phyloP scores from a whole-genome alignment of 2,329 filamentous ascomycete species.

The Microthyrium microscopicum region DNA sequence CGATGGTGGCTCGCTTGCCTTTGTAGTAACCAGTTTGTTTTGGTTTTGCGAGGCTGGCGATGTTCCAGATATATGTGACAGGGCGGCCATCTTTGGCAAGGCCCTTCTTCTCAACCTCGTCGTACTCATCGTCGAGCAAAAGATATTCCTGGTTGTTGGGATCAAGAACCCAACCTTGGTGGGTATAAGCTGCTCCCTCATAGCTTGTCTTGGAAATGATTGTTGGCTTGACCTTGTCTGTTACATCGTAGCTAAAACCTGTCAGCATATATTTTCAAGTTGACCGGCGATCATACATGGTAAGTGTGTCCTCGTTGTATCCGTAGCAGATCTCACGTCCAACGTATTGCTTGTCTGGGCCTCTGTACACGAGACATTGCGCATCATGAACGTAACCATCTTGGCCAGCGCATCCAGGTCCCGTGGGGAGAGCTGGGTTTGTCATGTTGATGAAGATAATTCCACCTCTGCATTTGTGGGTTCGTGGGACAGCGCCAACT shows the following conservation, averaged over 20 bases:
- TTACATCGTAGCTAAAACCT: constrained; percentile 28
- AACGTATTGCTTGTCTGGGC: constrained; percentile 31
- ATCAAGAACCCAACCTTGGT: constrained; percentile 39
- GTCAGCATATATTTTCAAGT: not conserved
- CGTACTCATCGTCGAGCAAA: constrained; percentile 34
- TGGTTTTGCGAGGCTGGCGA: constrained; percentile 24
- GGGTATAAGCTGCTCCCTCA: constrained; percentile 40
- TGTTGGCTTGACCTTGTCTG: constrained; percentile 28
- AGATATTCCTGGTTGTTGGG: constrained; percentile 27
- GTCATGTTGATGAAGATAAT: constrained; percentile 43
- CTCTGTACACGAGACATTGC: constrained; percentile 38
- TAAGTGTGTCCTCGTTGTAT: constrained; percentile 36
- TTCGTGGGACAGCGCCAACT: constrained; percentile 27
- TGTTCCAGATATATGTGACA: constrained; percentile 35
- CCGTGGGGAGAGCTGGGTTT: constrained; percentile 35
- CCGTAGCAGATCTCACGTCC: constrained; percentile 39
- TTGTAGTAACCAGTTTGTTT: constrained; percentile 28
- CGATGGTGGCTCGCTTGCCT: constrained; percentile 25
- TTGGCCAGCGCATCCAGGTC: constrained; percentile 35
- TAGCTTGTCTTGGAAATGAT: constrained; percentile 38
- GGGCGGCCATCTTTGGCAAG: constrained; percentile 27
- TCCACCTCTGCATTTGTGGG: constrained; percentile 33
- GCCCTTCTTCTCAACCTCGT: constrained; percentile 26
- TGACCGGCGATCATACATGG: constrained; percentile 17
- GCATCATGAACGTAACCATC: constrained; percentile 47